These are phyloP conservation scores for Clonostachys solani DNA, from an alignment of 2,329 filamentous ascomycete species.

Conservation along the genomic window DNA sequence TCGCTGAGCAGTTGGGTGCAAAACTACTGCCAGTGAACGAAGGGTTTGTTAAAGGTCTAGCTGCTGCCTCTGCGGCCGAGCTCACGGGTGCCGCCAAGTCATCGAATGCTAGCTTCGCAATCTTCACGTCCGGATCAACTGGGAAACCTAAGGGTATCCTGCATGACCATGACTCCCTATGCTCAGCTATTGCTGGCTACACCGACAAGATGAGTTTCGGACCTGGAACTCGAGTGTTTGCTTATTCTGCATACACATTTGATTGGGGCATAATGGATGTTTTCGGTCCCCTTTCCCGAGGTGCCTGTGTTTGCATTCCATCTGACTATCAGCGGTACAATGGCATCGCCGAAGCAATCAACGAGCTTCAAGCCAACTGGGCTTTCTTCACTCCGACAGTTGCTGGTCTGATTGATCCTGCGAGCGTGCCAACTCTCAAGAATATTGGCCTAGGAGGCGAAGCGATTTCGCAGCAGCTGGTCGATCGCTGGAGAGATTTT, in stretches of 20 bases:
- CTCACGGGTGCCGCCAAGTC: constrained; percentile 6
- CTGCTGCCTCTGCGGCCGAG: too few species aligned
- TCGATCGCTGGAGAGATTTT: not conserved
- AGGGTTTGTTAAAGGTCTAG: too few species aligned
- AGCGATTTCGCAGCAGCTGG: constrained; percentile 7
- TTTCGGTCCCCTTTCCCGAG: constrained; percentile 3
- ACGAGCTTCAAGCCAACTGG: not conserved
- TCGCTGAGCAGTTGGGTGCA: too few species aligned
- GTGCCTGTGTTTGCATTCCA: constrained; percentile 8
- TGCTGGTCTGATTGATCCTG: constrained; percentile 11
- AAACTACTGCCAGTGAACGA: too few species aligned
- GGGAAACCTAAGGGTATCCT: constrained; percentile 6
- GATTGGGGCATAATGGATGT: constrained; percentile 6
- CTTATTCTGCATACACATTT: constrained; percentile 30
- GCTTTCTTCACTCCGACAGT: constrained; percentile 8
- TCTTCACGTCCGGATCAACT: constrained; percentile 3
- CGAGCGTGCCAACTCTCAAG: constrained; percentile 7
- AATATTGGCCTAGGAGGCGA: constrained; percentile 14
- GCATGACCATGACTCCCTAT: constrained; percentile 3
- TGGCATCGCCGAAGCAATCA: constrained; percentile 3
- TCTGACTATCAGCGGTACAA: constrained; percentile 6
- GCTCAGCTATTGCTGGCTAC: constrained; percentile 33
- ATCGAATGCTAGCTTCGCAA: constrained; percentile 10
- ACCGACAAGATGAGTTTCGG: constrained; percentile 16
- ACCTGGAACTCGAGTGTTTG: constrained; percentile 29